phyloP scores from a whole-genome alignment of 2,329 filamentous ascomycete species.

The Chaetomiaceae sp. region DNA sequence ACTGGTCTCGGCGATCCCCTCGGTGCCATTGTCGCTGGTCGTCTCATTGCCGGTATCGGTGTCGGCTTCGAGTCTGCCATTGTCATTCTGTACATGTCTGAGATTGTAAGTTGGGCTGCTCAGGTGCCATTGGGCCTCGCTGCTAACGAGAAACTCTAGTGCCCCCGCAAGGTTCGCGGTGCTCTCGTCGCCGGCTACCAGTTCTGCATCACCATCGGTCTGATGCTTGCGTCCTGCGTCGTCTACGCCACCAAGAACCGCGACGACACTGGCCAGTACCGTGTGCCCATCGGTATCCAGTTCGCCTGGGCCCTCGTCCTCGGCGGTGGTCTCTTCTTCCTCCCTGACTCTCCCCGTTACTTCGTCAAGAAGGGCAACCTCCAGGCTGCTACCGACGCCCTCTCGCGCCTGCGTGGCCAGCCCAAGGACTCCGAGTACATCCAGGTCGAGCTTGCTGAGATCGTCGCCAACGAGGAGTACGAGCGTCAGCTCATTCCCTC shows the following conservation, averaged over 20 bases:
- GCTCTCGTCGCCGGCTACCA: slow-evolving; percentile 33
- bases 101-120: slow-evolving; percentile 51
- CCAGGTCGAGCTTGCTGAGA: slow-evolving; percentile 74
- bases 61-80: slow-evolving; percentile 78
- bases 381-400: slow-evolving; percentile 56
- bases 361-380: slow-evolving; percentile 74
- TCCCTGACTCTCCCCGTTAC: slow-evolving; percentile 83
- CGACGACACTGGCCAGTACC: slow-evolving; percentile 63
- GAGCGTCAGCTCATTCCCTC: slow-evolving; percentile 66
- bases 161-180: slow-evolving; percentile 60
- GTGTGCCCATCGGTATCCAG: slow-evolving; percentile 77
- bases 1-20: slow-evolving; percentile 45
- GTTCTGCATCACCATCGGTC: slow-evolving; percentile 45
- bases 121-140: no score
- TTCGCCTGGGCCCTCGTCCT: slow-evolving; percentile 78
- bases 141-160: slow-evolving; percentile 13
- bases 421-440: slow-evolving; percentile 68
- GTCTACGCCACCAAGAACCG: slow-evolving; percentile 66
- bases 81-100: slow-evolving; percentile 83
- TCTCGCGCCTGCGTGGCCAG: slow-evolving; percentile 71
- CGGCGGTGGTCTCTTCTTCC: slow-evolving; percentile 63
- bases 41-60: slow-evolving; percentile 71
- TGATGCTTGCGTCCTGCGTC: slow-evolving; percentile 70
- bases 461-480: slow-evolving; percentile 85
- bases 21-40: slow-evolving; percentile 64